Conservation (phyloP, 495 filamentous ascomycete species). For the Tuber aestivum region DNA sequence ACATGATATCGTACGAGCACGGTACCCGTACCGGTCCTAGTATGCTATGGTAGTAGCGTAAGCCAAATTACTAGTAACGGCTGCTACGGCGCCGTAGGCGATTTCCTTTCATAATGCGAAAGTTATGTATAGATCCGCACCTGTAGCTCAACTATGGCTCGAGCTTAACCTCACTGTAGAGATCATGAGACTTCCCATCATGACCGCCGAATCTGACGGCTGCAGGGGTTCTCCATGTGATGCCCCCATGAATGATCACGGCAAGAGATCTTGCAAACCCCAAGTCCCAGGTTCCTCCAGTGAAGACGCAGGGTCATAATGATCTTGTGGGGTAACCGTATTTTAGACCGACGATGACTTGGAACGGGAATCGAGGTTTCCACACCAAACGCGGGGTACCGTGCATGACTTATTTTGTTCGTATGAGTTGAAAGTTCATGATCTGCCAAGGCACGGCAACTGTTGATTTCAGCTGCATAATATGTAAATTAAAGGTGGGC, state of each 20-base stretch:
- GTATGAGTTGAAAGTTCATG: background rate
- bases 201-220: background rate
- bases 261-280: background rate
- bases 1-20: background rate
- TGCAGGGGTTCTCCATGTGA: constrained; percentile 3
- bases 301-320: background rate
- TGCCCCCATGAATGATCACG: background rate
- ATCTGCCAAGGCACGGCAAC: background rate
- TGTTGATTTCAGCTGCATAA: background rate
- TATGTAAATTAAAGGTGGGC: background rate
- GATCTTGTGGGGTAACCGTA: background rate
- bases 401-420: background rate
- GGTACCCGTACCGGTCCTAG: background rate
- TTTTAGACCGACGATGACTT: constrained; percentile 1
- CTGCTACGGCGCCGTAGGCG: too few relatives aligned
- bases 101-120: background rate
- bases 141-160: background rate
- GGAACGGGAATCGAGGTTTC: background rate
- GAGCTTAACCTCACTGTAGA: background rate
- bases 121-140: background rate
- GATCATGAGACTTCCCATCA: background rate
- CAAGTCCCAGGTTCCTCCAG: constrained; percentile 3
- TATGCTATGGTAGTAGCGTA: background rate
- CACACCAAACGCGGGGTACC: background rate
- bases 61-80: background rate